Base-by-base conservation (phyloP, 1,284 basidiomycete species). In the Amylostereum areolatum region DNA sequence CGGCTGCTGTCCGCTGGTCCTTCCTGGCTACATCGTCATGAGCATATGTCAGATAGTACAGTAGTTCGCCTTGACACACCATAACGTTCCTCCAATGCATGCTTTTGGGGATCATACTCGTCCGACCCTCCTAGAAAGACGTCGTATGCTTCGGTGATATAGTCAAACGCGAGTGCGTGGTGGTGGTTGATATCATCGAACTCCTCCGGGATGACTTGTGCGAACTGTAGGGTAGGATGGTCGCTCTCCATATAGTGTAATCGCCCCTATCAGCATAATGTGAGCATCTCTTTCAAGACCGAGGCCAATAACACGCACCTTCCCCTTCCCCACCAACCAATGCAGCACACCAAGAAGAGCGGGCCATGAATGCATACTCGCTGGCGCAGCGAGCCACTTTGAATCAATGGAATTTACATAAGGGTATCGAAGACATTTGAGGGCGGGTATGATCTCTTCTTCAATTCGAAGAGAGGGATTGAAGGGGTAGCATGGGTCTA, bases 291-390 rank as follows among this genome's bases (percentile, higher is more conserved):
- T 11, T 24, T 18, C 4, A 34, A 11, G 24, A 10, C 43, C 18
- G 44, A 27, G 37, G 35, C 34, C 29, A 39, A 36, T 27, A 11
- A 1, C 28, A 62, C 73, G 40, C 52, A 90, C 91, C 70, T 83
- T 85, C 59, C 83, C 83, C 55, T 91, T 66, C 57, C 92, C 87
- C 1, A 87, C 85, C 11, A 96, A 69, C 93, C 92, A 96, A 64
- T 92, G 86, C 43, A 96, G 62, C 61, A 90, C 86, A 24, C 87
- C 92, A 12, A 94, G 69, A 12, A 94, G 64, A 11, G 78, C 70
- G 0, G 89, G 89, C 93, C 92, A 95, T 12, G 85, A 83, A 64
- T 89, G 86, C 70, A 86, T 83, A 51, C 84, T 86, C 0, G 89
- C 91, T 0, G 91, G 88, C 1, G 91, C 85, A 3, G 82, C 82